phyloP scores from a whole-genome alignment of 179 eudicot genomes.

The Actinidia chinensis region DNA sequence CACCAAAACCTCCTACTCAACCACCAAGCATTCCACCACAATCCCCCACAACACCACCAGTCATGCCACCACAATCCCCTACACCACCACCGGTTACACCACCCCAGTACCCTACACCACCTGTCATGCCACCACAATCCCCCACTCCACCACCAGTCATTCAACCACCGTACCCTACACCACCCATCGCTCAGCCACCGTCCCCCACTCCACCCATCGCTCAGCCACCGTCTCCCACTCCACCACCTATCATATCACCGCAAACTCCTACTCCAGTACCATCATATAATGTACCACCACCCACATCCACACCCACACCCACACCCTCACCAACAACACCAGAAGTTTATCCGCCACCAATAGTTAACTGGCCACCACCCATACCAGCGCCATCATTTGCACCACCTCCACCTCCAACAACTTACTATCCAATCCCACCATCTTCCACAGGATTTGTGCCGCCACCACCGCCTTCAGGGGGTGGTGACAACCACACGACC shows the following conservation, averaged over 20 bases:
- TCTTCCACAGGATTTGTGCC: background rate
- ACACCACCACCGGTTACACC: background rate
- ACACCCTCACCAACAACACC: too few relatives aligned
- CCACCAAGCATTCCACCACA: background rate
- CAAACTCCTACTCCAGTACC: background rate
- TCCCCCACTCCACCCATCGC: background rate
- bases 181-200: background rate
- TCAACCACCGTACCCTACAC: background rate
- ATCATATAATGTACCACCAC: background rate
- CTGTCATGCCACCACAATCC: background rate
- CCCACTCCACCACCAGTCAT: background rate
- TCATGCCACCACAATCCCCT: background rate
- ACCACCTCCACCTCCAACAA: too few relatives aligned
- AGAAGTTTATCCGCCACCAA: too few relatives aligned
- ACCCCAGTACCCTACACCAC: background rate
- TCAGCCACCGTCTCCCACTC: constrained; percentile 8
- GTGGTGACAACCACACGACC: constrained; percentile 22
- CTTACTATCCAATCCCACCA: constrained; percentile 5
- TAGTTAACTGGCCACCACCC: too few relatives aligned
- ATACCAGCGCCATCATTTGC: background rate
- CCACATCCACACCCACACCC: too few relatives aligned
- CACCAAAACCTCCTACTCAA: background rate
- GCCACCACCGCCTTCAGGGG: constrained; percentile 17
- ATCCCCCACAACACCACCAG: background rate
- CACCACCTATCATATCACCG: constrained; percentile 6